Base-by-base conservation (phyloP, 2,329 filamentous ascomycete genomes). In the Hymenoscyphus infarciens region DNA sequence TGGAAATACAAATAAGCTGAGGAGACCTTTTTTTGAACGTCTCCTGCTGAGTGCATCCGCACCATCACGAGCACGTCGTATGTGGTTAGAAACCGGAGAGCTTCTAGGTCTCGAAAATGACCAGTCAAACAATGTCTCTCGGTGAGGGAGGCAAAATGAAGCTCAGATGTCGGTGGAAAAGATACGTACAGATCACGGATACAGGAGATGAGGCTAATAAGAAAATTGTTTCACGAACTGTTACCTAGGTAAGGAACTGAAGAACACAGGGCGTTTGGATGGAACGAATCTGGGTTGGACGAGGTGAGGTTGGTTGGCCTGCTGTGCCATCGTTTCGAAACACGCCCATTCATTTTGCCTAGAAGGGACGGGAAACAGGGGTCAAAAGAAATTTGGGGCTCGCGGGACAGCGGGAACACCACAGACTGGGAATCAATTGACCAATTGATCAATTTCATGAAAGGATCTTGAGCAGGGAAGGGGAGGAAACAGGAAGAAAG, bases 161-260 rank as follows among this genome's bases (percentile, higher is more conserved):
- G 33, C 33, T 35, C 33, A 15, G 33, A 35, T 35, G 6, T 15
- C 13, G 2, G 42, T 19, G 2, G 7, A 19, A 49, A 49, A 49
- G n/a, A 49, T 19, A 22, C 5, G 42, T 49, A 49, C 8, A 22
- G 22, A 52, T 22, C 22, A 49, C 10, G n/a, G 19, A 49, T 22
- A 52, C 19, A 52, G 45, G 45, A 52, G 19, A 52, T 52, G 45
- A 52, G 45, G 45, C 45, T 52, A 52, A 52, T 52, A 52, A 52
- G 45, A 52, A 38, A 52, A 52, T 52, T 25, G 45, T 52, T 52
- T 52, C 45, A 52, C 45, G 45, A 52, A 52, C 45, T 52, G 45
- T 22, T 49, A 22, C 19, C 33, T 13, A 25, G n/a, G 42, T 19
- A 49, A 49, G n/a, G n/a, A 49, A 49, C 19, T n/a, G n/a, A n/a